Evolutionary conservation across 805 yeast species (phyloP).

Genomic region (Teunomyces funiuensis): DNA sequence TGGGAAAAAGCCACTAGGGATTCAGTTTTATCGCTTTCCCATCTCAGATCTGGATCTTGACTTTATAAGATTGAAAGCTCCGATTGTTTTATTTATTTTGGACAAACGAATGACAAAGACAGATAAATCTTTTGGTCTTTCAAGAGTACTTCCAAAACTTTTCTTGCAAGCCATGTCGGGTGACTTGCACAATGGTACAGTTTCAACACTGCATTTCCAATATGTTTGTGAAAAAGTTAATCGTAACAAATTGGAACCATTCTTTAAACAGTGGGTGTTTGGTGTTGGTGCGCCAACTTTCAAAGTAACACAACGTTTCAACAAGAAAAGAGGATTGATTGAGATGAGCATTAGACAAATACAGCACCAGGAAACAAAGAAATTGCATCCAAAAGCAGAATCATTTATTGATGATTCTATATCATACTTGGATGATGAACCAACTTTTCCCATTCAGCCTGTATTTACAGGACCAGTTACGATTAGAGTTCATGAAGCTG

Average conservation of each 20-base stretch:
- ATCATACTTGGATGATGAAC: constrained; percentile 43
- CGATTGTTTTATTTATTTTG: constrained; percentile 77
- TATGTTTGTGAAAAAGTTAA: constrained; percentile 94
- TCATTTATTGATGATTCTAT: constrained; percentile 49
- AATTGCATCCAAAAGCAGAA: constrained; percentile 33
- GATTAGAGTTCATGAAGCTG: constrained; percentile 94
- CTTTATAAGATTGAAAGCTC: constrained; percentile 78
- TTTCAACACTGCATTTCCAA: constrained; percentile 83
- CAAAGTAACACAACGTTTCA: constrained; percentile 86
- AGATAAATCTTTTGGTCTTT: constrained; percentile 88
- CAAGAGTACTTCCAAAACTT: constrained; percentile 87
- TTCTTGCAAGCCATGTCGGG: constrained; percentile 95
- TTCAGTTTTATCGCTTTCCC: constrained; percentile 66
- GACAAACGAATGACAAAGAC: constrained; percentile 95
- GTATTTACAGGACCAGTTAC: constrained; percentile 94
- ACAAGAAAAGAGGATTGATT: constrained; percentile 88
- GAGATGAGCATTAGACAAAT: constrained; percentile 94
- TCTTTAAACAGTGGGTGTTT: constrained; percentile 91
- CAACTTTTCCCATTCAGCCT: constrained; percentile 38
- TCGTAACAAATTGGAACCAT: constrained; percentile 74
- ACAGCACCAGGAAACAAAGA: constrained; percentile 61
- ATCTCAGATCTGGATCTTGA: constrained; percentile 57
- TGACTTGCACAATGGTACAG: constrained; percentile 72
- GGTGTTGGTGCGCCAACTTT: constrained; percentile 88
- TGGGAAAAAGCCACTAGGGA: constrained; percentile 79